Conservation (phyloP, 1,139 yeast species). For the Yamadazyma mexicana region DNA sequence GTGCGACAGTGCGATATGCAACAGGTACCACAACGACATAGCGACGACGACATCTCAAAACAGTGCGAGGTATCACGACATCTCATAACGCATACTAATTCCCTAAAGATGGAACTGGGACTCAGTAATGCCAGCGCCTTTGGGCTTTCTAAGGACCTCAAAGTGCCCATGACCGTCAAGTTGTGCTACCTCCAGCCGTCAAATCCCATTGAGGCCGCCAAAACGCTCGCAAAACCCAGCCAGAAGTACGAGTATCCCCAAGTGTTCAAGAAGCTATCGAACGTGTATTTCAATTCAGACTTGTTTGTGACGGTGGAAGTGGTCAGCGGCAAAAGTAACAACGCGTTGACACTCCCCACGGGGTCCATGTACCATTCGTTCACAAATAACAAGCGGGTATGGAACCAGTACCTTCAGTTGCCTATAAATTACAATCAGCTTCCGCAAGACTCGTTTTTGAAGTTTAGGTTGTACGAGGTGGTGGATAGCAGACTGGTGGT, state of each 20-base stretch:
- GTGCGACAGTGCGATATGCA: no score
- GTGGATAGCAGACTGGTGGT: constrained; percentile 49
- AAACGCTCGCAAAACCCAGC: constrained; percentile 49
- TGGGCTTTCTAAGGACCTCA: constrained; percentile 73
- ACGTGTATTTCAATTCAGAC: constrained; percentile 55
- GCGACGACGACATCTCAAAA: no score
- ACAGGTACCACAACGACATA: no score
- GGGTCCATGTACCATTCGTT: constrained; percentile 67
- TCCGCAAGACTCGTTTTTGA: constrained; percentile 58
- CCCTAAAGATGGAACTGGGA: no score
- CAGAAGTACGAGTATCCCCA: constrained; percentile 56
- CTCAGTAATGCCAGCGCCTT: constrained; percentile 60
- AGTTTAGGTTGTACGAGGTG: constrained; percentile 66
- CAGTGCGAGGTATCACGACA: no score
- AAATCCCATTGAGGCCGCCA: constrained; percentile 19
- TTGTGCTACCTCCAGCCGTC: constrained; percentile 34
- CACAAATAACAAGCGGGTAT: constrained; percentile 39
- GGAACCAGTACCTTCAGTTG: constrained; percentile 63
- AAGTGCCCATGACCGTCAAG: constrained; percentile 46
- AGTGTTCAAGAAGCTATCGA: constrained; percentile 50
- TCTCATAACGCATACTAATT: no score
- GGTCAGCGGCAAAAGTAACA: constrained; percentile 50
- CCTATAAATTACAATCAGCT: constrained; percentile 74
- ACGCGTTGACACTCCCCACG: constrained; percentile 65
- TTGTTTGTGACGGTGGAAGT: constrained; percentile 63